These are phyloP conservation scores for Colletotrichum ledebouriae DNA, from an alignment of 2,329 filamentous ascomycete genomes.

Conservation along the genomic window DNA sequence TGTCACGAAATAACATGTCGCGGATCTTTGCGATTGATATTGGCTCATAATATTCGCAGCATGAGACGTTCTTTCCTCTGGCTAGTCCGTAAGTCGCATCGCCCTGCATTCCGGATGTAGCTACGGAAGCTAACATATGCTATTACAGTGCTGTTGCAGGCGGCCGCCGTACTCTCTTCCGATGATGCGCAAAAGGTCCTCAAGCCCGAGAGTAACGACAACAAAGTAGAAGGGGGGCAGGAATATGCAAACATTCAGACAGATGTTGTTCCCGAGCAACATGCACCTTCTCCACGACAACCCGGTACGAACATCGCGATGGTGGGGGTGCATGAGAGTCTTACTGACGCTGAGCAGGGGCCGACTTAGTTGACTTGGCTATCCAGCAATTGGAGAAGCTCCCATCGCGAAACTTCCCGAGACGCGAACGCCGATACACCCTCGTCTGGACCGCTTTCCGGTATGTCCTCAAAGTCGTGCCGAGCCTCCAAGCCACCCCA, in stretches of 20 bases:
- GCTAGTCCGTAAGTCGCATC: slow-evolving; percentile 56
- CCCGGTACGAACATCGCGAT: slow-evolving; percentile 51
- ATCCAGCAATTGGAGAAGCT: slow-evolving; percentile 64
- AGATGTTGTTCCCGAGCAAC: slow-evolving; percentile 49
- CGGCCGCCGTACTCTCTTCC: slow-evolving; percentile 52
- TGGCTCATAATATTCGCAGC: slow-evolving; percentile 53
- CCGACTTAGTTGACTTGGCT: slow-evolving; percentile 67
- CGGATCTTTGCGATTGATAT: slow-evolving; percentile 37
- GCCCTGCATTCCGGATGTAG: slow-evolving; percentile 11
- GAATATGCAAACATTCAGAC: slow-evolving; percentile 51
- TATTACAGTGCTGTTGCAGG: slow-evolving; percentile 62
- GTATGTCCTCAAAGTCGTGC: slow-evolving; percentile 62
- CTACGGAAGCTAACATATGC: slow-evolving; percentile 33
- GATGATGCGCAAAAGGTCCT: slow-evolving; percentile 57
- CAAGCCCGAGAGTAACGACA: slow-evolving; percentile 49
- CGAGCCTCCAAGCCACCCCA: slow-evolving; percentile 63
- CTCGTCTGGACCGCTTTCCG: slow-evolving; percentile 59
- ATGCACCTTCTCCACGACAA: slow-evolving; percentile 49
- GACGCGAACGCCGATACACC: slow-evolving; percentile 58
- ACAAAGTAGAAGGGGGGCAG: slow-evolving; percentile 47
- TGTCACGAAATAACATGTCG: slow-evolving; percentile 41
- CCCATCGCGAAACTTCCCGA: slow-evolving; percentile 59
- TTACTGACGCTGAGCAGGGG: slow-evolving; percentile 53
- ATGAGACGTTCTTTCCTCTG: slow-evolving; percentile 58
- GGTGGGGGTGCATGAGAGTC: slow-evolving; percentile 20